phyloP scores from a whole-genome alignment of 2,329 filamentous ascomycete genomes.

The Diaporthe vaccinii region DNA sequence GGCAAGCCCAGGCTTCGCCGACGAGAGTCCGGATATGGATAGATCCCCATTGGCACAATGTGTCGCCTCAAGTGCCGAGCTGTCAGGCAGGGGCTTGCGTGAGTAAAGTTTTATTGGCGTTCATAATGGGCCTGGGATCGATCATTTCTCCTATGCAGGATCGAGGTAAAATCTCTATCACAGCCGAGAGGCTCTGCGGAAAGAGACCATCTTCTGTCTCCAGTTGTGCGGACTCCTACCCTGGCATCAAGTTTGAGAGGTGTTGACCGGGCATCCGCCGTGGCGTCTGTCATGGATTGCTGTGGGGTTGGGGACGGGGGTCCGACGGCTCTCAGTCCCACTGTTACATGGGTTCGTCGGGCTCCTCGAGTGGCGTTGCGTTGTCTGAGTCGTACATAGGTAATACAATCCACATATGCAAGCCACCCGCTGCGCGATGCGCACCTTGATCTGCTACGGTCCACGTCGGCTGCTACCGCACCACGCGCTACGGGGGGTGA shows the following conservation, averaged over 20 bases:
- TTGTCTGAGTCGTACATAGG: conserved; percentile 13
- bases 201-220: background rate
- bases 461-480: conserved; percentile 15
- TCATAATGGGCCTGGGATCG: background rate
- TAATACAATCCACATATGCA: conserved; percentile 17
- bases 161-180: conserved; percentile 15
- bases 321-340: background rate
- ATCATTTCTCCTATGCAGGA: conserved; percentile 29
- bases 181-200: conserved; percentile 18
- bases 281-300: background rate
- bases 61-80: background rate
- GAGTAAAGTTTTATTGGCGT: conserved; percentile 3
- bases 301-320: conserved; percentile 7
- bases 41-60: background rate
- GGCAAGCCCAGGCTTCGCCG: background rate
- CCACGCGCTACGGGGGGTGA: conserved; percentile 18
- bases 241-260: background rate
- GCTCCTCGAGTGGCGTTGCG: conserved; percentile 16
- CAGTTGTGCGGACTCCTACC: background rate
- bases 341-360: background rate
- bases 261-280: background rate
- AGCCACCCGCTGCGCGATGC: conserved; percentile 7
- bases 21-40: background rate
- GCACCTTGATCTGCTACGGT: background rate
- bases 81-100: background rate